Evolutionary conservation across 2,329 filamentous ascomycete genomes (phyloP), one percentile per base, ranked within the genome.

Genomic region (Chrysoporthe deuterocubensis): DNA sequence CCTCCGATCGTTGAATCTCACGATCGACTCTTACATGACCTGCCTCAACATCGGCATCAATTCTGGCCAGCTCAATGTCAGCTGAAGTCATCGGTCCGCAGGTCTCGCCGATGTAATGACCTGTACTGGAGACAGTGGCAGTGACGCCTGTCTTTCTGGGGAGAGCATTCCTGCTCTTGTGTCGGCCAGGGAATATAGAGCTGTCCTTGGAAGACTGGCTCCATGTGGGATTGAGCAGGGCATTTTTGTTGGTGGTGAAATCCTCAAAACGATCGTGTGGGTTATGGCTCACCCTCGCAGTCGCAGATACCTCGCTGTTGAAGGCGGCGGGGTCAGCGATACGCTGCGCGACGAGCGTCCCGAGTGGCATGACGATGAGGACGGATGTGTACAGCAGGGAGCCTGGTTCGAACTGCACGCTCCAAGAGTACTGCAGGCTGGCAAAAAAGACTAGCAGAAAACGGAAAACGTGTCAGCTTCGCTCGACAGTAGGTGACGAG

Each of bases 351-450:
- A 84, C 78, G 42, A 87, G 79, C 4, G 82, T 82, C 66, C 84
- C 85, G 0, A 87, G 78, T 0, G 85, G 84, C 0, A 88, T 79
- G 50, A 87, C 80, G 62, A 86, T 74, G 70, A 82, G 78, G 54
- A 87, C 83, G 0, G 83, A 81, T 0, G 84, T 85, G 54, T 81
- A 76, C 0, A 82, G 81, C 48, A 86, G 75, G 1, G 85, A 85
- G 32, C 78, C 83, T 21, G 83, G 74, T 69, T 87, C 84, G 70
- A 87, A 85, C 66, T 79, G 78, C 4, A 74, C 71, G 13, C 79
- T 80, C 13, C 75, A 71, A 34, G 74, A 76, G 72, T 81, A 83
- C 71, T 86, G 80, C 2, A 88, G 75, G 4, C 77, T 79, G 1
- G 83, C 79, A 69, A 88, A 87, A 66, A 87, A 72, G 66, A 82